Percentiles rank a stretch among this genome's conserved stretches.
These are phyloP conservation scores for Rhodofomes roseus DNA, from an alignment of 1,284 basidiomycete genomes.

Conservation along the genomic window DNA sequence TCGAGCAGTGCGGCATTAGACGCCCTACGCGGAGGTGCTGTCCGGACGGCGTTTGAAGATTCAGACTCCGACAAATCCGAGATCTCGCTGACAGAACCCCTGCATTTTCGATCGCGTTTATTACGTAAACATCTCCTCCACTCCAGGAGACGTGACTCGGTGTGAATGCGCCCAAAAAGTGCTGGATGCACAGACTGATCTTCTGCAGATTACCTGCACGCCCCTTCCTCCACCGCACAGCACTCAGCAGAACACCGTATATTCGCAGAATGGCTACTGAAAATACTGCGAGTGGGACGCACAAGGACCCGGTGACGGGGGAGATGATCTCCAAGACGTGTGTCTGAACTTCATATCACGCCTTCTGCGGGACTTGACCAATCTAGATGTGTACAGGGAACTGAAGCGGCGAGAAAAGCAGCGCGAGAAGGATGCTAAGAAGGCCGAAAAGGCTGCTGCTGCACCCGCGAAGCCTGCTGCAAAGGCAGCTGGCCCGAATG, in stretches of 20 bases:
- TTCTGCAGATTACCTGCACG: conserved; percentile 18
- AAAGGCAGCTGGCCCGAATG: conserved; percentile 43
- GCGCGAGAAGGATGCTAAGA: conserved; percentile 80
- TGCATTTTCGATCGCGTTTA: not conserved
- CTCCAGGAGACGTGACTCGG: conserved; percentile 6
- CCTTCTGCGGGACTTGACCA: conserved; percentile 19
- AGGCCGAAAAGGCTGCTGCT: conserved; percentile 73
- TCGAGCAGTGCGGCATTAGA: not conserved
- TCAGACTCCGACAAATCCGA: not conserved
- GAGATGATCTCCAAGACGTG: conserved; percentile 97
- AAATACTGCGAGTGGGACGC: conserved; percentile 45
- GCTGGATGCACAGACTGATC: conserved; percentile 29
- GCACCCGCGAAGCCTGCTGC: conserved; percentile 35
- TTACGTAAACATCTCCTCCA: not conserved
- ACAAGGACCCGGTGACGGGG: conserved; percentile 87
- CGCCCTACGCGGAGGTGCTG: not conserved
- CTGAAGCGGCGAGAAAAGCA: conserved; percentile 89
- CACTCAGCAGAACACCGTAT: conserved; percentile 1
- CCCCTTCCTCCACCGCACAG: conserved; percentile 11
- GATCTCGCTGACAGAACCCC: not conserved
- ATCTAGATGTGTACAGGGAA: conserved; percentile 55
- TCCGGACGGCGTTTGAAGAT: not conserved
- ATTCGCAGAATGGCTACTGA: conserved; percentile 51
- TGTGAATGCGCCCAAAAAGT: conserved; percentile 12
- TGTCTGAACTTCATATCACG: conserved; percentile 17